Evolutionary conservation across 768 basidiomycete genomes (phyloP), one percentile per base, ranked within the genome.

Genomic region (Leucogyrophana mollusca): DNA sequence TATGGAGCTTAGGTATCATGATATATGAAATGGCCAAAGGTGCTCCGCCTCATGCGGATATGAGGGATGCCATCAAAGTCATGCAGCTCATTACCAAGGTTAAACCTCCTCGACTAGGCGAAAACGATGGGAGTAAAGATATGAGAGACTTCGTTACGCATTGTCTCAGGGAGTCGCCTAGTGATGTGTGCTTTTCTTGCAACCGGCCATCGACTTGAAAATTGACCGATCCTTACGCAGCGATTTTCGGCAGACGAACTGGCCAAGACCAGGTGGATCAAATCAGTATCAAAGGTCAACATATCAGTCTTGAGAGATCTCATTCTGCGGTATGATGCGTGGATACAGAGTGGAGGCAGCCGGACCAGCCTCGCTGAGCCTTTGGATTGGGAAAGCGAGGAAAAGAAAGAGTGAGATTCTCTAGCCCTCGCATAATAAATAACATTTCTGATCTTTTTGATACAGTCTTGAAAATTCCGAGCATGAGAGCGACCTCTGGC

Each of bases 1-100:
- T 99, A 34, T 98, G 96, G 96, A 94, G 91, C 59, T 69, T 99
- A 47, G 96, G 96, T 4, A 94, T 99, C 61, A 87, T 94, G 68
- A 77, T 95, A 16, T 94, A 91, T 57, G 96, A 99, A 65, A 95
- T 97, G 85, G 83, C 87, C 56, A 94, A 91, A 60, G 96, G 96
- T n/a, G 84, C 84, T 49, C 96, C 94, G 13, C 96, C 96, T 3
- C 87, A 97, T 67, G 81, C 90, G 11, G 86, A 94, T 59, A 71
- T 94, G 59, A 71, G 80, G 44, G 90, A 91, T 57, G 85, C 85
- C 40, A 80, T 88, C 64, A 82, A 79, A 50, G 93, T 94, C 23
- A 87, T 98, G 71, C 86, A 91, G 57, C 75, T 96, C 51, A 93
- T 99, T 41, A 85, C 92, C 36, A 83, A 84, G 54, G 79, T 83